Evolutionary conservation across 768 basidiomycete species (phyloP).

Genomic region (Cytidiella melzeri): DNA sequence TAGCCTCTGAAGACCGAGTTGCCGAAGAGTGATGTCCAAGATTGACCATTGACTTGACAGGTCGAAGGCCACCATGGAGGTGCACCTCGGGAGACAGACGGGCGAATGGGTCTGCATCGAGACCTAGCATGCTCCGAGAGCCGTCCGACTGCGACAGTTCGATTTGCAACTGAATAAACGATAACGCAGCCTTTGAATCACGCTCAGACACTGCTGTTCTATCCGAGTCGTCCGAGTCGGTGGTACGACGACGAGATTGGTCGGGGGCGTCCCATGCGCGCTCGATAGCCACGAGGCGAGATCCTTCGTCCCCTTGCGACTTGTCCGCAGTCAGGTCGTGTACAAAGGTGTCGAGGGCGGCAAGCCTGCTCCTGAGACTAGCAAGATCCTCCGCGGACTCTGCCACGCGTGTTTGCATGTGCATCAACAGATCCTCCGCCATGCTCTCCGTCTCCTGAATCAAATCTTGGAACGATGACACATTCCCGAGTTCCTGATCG

Average conservation of each 20-base stretch:
- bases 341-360: slow-evolving; percentile 38
- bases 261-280: slow-evolving; percentile 10
- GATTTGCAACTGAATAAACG: not conserved
- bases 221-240: slow-evolving; percentile 66
- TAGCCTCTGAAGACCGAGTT: no score
- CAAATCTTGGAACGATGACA: slow-evolving; percentile 38
- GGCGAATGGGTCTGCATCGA: not conserved
- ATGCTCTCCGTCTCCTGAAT: slow-evolving; percentile 44
- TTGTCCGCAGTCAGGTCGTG: slow-evolving; percentile 29
- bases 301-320: slow-evolving; percentile 37
- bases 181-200: not conserved
- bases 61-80: not conserved
- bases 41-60: slow-evolving; percentile 5
- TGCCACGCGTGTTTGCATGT: slow-evolving; percentile 48
- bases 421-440: slow-evolving; percentile 38
- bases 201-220: slow-evolving; percentile 38
- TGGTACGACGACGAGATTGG: slow-evolving; percentile 33
- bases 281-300: slow-evolving; percentile 13
- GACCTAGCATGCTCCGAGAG: not conserved
- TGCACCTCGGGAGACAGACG: not conserved
- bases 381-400: slow-evolving; percentile 46
- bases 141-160: not conserved
- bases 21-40: not conserved
- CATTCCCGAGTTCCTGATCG: slow-evolving; percentile 24
- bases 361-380: slow-evolving; percentile 38